These are phyloP conservation scores for Raffaelea arxii DNA, from an alignment of 2,329 filamentous ascomycete genomes.

Conservation along the genomic window DNA sequence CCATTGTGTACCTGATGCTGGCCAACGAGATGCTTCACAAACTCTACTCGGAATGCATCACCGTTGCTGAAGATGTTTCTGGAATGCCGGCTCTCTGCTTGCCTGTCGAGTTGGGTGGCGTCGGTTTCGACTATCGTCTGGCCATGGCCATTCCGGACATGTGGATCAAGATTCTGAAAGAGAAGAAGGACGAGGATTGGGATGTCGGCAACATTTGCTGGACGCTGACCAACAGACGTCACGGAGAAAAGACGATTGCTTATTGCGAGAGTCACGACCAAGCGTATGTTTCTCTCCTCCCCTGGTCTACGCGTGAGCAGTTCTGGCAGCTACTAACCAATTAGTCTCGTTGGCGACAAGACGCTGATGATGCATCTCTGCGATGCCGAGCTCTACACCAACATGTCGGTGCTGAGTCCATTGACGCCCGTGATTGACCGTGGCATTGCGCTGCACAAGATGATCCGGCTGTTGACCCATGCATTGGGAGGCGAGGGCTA, in stretches of 20 bases:
- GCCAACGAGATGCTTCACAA: constrained; percentile 92
- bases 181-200: constrained; percentile 85
- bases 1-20: constrained; percentile 88
- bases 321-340: constrained; percentile 12
- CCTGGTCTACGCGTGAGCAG: constrained; percentile 1
- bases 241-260: constrained; percentile 96
- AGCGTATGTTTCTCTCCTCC: constrained; percentile 51
- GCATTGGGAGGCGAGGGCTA: constrained; percentile 89
- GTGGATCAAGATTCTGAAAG: constrained; percentile 98
- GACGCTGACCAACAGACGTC: constrained; percentile 83
- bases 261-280: constrained; percentile 97
- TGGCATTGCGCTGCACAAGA: constrained; percentile 88
- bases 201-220: constrained; percentile 77
- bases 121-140: constrained; percentile 94
- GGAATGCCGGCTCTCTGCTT: constrained; percentile 97
- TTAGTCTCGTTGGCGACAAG: constrained; percentile 89
- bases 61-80: constrained; percentile 92
- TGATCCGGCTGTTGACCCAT: constrained; percentile 93
- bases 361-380: constrained; percentile 96
- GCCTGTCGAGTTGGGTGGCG: constrained; percentile 72
- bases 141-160: constrained; percentile 98
- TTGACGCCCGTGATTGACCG: constrained; percentile 82
- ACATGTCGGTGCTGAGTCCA: constrained; percentile 84
- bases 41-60: constrained; percentile 82
- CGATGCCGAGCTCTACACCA: constrained; percentile 92